Base-by-base conservation (phyloP, 495 filamentous ascomycete genomes). In the Halenospora varia region DNA sequence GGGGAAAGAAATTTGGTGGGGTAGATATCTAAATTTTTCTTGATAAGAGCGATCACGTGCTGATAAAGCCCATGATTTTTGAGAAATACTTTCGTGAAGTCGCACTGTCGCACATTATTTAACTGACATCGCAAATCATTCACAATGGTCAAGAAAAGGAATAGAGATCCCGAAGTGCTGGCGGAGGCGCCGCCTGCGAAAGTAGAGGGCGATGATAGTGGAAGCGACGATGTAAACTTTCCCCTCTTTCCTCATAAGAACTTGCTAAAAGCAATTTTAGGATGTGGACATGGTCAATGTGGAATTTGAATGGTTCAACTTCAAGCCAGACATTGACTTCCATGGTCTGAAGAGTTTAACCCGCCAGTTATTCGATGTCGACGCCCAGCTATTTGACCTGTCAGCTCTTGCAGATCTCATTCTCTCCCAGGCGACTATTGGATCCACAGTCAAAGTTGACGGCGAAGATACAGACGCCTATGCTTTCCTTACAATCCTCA, bases 271-370 rank as follows among this genome's bases (percentile, higher is more conserved):
- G 51, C 48, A 49, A 50, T 60, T 44, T 18, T 50, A 95, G 90
- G 89, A 96, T 49, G 83, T 88, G 62, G 86, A 95, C 71, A 88
- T 94, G 70, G 83, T 99, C 58, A 88, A 96, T 70, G 91, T 97
- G 22, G 93, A 97, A 48, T 99, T 99, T 71, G 95, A 97, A 74
- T 96, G 88, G 84, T 97, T 97, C 75, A 94, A 97, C 75, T 93
- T 92, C 57, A 88, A 96, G 64, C 78, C 89, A 3, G 80, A 87
- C 17, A 80, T 93, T 64, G 95, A 99, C 68, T 97, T 97, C 72
- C 92, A 97, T 72, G 95, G 95, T 29, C 76, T 96, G 61, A 96
- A 96, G 71, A 87, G 83, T 22, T 84, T 99, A 8, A 77, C 97
- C 24, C 88, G 92, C 24, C 94, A 97, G 70, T 82, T 99, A n/a